Conservation (phyloP, 73 alveolate species). For the Paraurostyla sp. region DNA sequence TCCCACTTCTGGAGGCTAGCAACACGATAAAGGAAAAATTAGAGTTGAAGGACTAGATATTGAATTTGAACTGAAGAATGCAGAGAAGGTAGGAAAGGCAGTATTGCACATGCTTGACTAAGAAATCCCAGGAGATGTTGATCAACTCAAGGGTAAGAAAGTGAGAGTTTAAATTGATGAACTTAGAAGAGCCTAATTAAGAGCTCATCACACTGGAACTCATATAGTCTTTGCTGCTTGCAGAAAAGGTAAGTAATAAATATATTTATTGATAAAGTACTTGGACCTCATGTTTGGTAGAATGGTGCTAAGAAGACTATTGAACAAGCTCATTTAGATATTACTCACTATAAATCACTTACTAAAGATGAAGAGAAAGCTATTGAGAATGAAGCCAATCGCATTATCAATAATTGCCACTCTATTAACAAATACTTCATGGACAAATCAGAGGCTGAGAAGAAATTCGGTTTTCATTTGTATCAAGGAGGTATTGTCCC, state of each 20-base stretch:
- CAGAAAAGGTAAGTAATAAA: no score
- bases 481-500: constrained; percentile 99
- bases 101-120: constrained; percentile 94
- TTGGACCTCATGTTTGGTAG: constrained; percentile 99
- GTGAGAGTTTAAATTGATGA: constrained; percentile 90
- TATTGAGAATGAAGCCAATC: constrained; percentile 96
- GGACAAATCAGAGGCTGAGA: constrained; percentile 98
- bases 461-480: constrained; percentile 95
- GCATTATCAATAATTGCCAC: constrained; percentile 89
- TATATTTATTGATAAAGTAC: no score
- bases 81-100: constrained; percentile 96
- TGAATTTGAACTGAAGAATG: constrained; percentile 88
- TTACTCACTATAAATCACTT: constrained; percentile 96
- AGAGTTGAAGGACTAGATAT: constrained; percentile 73
- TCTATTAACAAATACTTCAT: constrained; percentile 92
- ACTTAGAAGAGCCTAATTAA: constrained; percentile 92
- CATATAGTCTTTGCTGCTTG: constrained; percentile 98
- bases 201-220: constrained; percentile 98
- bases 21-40: constrained; percentile 92
- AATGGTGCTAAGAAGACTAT: constrained; percentile 98
- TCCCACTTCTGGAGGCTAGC: constrained; percentile 99
- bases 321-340: constrained; percentile 97
- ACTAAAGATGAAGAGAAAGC: constrained; percentile 96
- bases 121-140: constrained; percentile 84
- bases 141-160: constrained; percentile 81